Base-by-base conservation (phyloP, 2,329 filamentous ascomycete species). In the Juglanconis juglandina region DNA sequence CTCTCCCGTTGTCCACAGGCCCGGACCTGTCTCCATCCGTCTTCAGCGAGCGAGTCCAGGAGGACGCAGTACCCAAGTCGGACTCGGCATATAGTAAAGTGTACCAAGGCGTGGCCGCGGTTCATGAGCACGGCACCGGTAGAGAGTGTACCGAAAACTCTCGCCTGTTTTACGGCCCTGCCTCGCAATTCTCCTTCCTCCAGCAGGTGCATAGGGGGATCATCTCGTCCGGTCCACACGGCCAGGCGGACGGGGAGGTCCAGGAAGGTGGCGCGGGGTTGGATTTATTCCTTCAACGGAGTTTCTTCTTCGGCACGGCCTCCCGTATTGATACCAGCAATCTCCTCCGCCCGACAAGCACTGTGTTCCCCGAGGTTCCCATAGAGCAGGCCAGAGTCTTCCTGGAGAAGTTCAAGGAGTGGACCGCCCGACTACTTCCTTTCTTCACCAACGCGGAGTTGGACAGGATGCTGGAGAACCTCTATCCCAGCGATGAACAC, bases 231-330 rank as follows among this genome's bases (percentile, higher is more conserved):
- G 52, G 54, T 32, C 54, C 51, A 4, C 57, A 62, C n/a, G 59
- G 56, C 9, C 59, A 59, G 10, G 63, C 62, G 5, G 59, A 66
- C 37, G 61, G 59, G 14, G 65, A 68, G 33, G 65, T 67, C 35
- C 65, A 64, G 34, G 68, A 70, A 50, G 69, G 66, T 9, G 65
- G 68, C 2, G 63, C 66, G 1, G 67, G 69, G 3, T 51, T 71
- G 30, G 70, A 71, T 17, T 61, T 69, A 39, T 71, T 71, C 46
- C 66, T 71, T 33, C 70, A 71, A 49, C 62, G 69, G 13, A 66
- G 67, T 35, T 68, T 71, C 32, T 71, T 71, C 65, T 71, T 71
- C 49, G 69, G 70, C 17, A 71, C 68, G 24, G 65, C 68, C 6
- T 61, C 64, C 10, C 64, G 67, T 35, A 60, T 68, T 2, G 60